These are phyloP conservation scores for Pisolithus thermaeus DNA, from an alignment of 1,284 basidiomycete species.

Conservation along the genomic window DNA sequence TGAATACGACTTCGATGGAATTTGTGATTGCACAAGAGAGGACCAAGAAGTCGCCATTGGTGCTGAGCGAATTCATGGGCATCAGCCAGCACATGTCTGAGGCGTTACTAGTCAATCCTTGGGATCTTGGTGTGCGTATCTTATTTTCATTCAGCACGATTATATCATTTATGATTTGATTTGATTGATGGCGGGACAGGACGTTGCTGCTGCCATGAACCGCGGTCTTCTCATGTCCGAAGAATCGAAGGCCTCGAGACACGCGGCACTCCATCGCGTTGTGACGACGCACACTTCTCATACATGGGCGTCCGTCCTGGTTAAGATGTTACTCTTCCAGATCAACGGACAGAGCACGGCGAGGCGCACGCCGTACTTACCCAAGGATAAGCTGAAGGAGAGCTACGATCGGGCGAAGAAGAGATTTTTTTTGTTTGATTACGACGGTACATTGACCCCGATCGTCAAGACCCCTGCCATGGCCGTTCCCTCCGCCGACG, in stretches of 20 bases:
- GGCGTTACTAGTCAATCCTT: conserved; percentile 82
- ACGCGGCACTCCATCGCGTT: conserved; percentile 73
- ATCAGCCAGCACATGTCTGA: conserved; percentile 85
- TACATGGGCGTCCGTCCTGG: conserved; percentile 91
- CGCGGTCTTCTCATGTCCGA: conserved; percentile 79
- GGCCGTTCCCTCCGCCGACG: conserved; percentile 76
- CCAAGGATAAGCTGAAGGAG: conserved; percentile 56
- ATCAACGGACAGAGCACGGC: conserved; percentile 80
- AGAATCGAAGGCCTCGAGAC: conserved; percentile 74
- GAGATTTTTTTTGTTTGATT: conserved; percentile 92
- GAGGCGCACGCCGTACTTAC: conserved; percentile 82
- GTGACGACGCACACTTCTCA: conserved; percentile 94
- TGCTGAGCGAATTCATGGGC: conserved; percentile 97
- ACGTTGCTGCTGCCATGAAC: conserved; percentile 94
- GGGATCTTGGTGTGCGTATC: conserved; percentile 73
- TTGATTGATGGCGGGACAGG: conserved; percentile 40
- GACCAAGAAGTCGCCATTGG: conserved; percentile 78
- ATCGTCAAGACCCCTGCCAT: conserved; percentile 93
- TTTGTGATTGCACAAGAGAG: conserved; percentile 91
- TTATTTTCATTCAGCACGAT: not conserved
- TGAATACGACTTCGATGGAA: conserved; percentile 99
- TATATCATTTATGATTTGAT: not conserved
- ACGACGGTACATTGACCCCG: conserved; percentile 95
- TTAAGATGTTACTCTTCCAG: conserved; percentile 84
- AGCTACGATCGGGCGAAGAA: conserved; percentile 73